Percentiles rank a stretch among this genome's conserved stretches.
Conservation (phyloP, 2,329 filamentous ascomycete species). For the Aureobasidium pullulans region DNA sequence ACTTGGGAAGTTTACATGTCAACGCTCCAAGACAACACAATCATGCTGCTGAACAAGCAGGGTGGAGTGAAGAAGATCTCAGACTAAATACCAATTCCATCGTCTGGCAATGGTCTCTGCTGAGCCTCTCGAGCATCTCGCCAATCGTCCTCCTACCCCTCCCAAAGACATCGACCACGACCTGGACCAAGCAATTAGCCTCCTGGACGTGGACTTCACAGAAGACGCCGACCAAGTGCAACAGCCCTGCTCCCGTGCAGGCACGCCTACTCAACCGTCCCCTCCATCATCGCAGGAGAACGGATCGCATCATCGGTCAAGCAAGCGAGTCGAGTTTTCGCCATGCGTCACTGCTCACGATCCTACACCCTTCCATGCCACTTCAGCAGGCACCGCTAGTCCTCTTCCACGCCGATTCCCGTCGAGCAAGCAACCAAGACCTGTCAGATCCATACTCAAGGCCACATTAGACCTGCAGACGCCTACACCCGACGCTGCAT, state of each 20-base stretch:
- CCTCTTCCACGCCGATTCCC: conserved; percentile 40
- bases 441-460: conserved; percentile 77
- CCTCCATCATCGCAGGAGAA: conserved; percentile 8
- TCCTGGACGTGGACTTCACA: conserved; percentile 35
- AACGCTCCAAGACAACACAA: conserved; percentile 10
- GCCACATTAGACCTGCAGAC: conserved; percentile 40
- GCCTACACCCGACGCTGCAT: conserved; percentile 32
- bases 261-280: conserved; percentile 2
- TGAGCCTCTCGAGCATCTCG: conserved; percentile 37
- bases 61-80: background rate
- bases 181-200: conserved; percentile 34
- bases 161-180: conserved; percentile 39
- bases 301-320: conserved; percentile 19
- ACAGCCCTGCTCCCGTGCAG: background rate
- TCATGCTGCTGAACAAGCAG: background rate
- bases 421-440: conserved; percentile 45
- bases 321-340: conserved; percentile 57
- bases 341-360: conserved; percentile 31
- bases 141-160: conserved; percentile 49
- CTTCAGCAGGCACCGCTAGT: conserved; percentile 22
- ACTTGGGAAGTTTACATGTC: background rate
- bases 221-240: conserved; percentile 16
- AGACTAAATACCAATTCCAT: background rate
- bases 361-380: background rate
- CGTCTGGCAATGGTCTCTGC: conserved; percentile 31